These are phyloP conservation scores for Gentiana macrophylla DNA, from an alignment of 257 asterid genomes.

Conservation along the genomic window DNA sequence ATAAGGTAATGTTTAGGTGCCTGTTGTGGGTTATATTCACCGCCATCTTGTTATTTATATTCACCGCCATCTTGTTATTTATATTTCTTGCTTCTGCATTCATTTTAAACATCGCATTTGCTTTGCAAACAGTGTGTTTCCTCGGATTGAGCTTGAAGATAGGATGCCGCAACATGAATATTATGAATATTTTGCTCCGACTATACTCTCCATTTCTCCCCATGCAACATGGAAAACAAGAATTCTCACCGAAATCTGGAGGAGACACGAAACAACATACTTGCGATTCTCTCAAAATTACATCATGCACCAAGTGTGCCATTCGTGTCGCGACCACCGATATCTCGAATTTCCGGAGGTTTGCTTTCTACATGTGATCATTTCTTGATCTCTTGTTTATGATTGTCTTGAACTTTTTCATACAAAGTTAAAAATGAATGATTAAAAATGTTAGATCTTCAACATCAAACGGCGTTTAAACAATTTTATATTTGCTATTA, in stretches of 20 bases:
- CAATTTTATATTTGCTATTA: too few species aligned
- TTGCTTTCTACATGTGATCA: conserved; percentile 1
- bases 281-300: conserved; percentile 41
- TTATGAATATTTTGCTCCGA: conserved; percentile 47
- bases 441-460: too few species aligned
- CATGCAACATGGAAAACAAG: conserved; percentile 53
- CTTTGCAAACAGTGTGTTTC: conserved; percentile 45
- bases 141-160: conserved; percentile 39
- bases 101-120: background rate
- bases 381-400: too few species aligned
- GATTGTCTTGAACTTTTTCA: too few species aligned
- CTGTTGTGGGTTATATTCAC: too few species aligned
- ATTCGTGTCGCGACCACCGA: conserved; percentile 53
- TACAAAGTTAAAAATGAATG: too few species aligned
- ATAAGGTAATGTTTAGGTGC: conserved; percentile 21
- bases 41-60: too few species aligned
- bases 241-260: conserved; percentile 36
- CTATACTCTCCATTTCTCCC: conserved; percentile 36
- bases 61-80: too few species aligned
- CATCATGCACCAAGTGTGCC: conserved; percentile 55
- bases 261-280: conserved; percentile 34
- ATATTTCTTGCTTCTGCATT: background rate
- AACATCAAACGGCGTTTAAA: too few species aligned
- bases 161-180: conserved; percentile 46
- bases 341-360: conserved; percentile 47